These are phyloP conservation scores for Triglochin maritima DNA, from an alignment of 106 monocot species.

Conservation along the genomic window DNA sequence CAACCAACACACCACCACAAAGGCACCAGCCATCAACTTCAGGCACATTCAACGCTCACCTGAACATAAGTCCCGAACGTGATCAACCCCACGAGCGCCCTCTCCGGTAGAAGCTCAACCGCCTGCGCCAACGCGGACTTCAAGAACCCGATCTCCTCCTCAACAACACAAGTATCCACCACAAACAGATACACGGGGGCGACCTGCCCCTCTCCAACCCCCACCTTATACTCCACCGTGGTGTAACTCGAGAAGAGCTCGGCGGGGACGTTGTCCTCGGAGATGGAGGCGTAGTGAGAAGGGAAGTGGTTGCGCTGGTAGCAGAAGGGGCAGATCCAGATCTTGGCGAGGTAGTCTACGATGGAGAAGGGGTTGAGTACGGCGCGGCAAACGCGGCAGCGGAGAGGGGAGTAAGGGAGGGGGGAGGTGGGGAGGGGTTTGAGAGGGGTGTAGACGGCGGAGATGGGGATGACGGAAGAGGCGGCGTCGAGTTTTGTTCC, in stretches of 20 bases:
- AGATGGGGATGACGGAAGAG: constrained; percentile 52
- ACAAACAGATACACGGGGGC: constrained; percentile 83
- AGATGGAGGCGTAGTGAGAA: constrained; percentile 50
- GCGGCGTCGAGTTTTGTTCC: constrained; percentile 62
- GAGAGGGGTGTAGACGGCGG: constrained; percentile 80
- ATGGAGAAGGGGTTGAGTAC: constrained; percentile 83
- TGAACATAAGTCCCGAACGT: constrained; percentile 92
- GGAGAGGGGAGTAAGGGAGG: constrained; percentile 72
- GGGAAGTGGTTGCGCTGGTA: constrained; percentile 94
- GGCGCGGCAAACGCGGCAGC: constrained; percentile 75
- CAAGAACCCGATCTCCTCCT: constrained; percentile 76
- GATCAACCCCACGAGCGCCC: constrained; percentile 77
- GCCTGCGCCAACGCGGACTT: constrained; percentile 80
- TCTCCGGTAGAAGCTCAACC: constrained; percentile 78
- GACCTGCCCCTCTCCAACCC: constrained; percentile 3
- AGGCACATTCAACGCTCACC: constrained; percentile 17
- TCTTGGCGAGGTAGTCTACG: constrained; percentile 73
- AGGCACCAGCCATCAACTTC: neutral
- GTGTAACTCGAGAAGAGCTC: constrained; percentile 83
- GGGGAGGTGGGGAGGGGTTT: constrained; percentile 36
- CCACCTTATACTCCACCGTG: constrained; percentile 71
- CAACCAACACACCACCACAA: neutral
- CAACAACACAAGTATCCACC: constrained; percentile 85
- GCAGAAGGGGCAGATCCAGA: constrained; percentile 94
- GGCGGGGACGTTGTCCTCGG: constrained; percentile 62